Conservation (phyloP, 371 early-diverging fungal genomes). For the Syncephalastrum racemosum region DNA sequence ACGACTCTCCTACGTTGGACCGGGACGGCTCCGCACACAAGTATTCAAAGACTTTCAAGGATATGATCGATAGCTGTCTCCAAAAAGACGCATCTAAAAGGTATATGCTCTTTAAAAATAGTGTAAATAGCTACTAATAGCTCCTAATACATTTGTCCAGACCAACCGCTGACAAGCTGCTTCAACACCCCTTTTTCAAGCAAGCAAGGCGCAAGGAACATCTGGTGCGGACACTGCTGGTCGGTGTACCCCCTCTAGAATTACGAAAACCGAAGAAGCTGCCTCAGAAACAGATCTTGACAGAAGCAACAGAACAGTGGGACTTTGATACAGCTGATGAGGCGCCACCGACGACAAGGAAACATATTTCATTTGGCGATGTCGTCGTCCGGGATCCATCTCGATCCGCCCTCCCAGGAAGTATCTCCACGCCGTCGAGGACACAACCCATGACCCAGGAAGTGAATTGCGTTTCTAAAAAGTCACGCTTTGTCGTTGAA, state of each 20-base stretch:
- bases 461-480: constrained; percentile 23
- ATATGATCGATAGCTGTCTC: constrained; percentile 84
- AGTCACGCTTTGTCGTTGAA: constrained; percentile 56
- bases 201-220: constrained; percentile 71
- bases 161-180: constrained; percentile 77
- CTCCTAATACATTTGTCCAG: constrained; percentile 25
- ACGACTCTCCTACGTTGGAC: constrained; percentile 86
- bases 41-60: constrained; percentile 77
- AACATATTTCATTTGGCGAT: constrained; percentile 52
- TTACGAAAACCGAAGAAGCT: constrained; percentile 51
- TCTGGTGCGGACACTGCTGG: constrained; percentile 60
- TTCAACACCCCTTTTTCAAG: constrained; percentile 81
- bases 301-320: constrained; percentile 41
- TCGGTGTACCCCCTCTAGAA: constrained; percentile 70
- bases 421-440: not conserved
- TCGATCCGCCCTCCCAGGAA: not conserved
- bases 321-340: constrained; percentile 39
- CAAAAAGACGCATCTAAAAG: constrained; percentile 81
- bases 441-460: constrained; percentile 6
- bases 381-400: constrained; percentile 41
- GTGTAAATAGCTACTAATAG: too few species aligned
- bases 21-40: constrained; percentile 73
- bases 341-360: constrained; percentile 9
- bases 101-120: too few species aligned
- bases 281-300: constrained; percentile 32